Percentiles rank a stretch among this genome's conserved stretches.
These are phyloP conservation scores for Fusarium tuaranense DNA, from an alignment of 2,329 filamentous ascomycete genomes.

Conservation along the genomic window DNA sequence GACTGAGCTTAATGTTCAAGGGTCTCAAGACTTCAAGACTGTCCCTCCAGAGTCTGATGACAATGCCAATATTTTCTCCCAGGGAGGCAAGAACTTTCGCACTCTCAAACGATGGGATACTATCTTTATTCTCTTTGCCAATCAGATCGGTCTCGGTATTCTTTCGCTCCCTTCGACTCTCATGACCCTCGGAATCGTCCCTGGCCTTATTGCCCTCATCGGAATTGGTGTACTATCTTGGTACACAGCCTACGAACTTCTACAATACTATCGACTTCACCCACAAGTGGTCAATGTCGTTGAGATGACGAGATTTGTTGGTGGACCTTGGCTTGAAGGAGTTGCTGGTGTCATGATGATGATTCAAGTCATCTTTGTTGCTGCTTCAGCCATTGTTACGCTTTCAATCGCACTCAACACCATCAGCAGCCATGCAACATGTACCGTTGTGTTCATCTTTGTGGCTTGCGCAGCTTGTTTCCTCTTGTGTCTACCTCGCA, in stretches of 20 bases:
- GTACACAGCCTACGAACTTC: conserved; percentile 58
- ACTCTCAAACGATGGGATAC: conserved; percentile 41
- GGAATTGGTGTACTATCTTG: conserved; percentile 74
- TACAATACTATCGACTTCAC: conserved; percentile 75
- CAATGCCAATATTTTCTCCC: conserved; percentile 35
- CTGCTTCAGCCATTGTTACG: conserved; percentile 32
- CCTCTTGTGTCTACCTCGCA: conserved; percentile 25
- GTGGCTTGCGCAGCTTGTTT: conserved; percentile 22
- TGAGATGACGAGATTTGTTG: conserved; percentile 70
- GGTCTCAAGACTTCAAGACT: conserved; percentile 31
- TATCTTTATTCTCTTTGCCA: conserved; percentile 40
- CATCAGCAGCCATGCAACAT: conserved; percentile 24
- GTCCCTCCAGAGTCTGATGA: conserved; percentile 23
- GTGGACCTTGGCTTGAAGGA: conserved; percentile 26
- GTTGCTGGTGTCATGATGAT: conserved; percentile 34
- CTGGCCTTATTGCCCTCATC: conserved; percentile 75
- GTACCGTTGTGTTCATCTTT: conserved; percentile 32
- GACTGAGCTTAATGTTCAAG: conserved; percentile 8
- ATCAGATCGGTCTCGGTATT: conserved; percentile 46
- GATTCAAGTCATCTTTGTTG: conserved; percentile 36
- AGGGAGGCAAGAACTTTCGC: conserved; percentile 41
- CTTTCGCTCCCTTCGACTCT: conserved; percentile 79
- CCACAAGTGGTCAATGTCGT: conserved; percentile 76
- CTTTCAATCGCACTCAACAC: conserved; percentile 36
- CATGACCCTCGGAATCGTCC: conserved; percentile 73